phyloP scores from a whole-genome alignment of 2,329 filamentous ascomycete genomes.

The Fusarium sp. region DNA sequence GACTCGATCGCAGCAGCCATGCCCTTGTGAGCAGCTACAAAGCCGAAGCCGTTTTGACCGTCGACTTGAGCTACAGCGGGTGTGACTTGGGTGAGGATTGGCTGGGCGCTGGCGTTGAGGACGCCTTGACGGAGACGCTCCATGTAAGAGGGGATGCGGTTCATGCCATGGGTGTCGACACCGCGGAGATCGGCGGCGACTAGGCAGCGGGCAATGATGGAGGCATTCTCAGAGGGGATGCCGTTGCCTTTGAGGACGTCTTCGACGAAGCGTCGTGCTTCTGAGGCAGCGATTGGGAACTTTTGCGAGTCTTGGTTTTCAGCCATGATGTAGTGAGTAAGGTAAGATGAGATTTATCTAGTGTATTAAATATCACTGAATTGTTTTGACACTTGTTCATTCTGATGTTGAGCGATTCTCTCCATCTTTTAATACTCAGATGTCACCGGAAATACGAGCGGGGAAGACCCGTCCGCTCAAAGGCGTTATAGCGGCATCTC shows the following conservation, averaged over 20 bases:
- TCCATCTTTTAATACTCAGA: constrained; percentile 7
- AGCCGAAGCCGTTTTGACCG: constrained; percentile 78
- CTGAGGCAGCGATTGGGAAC: constrained; percentile 50
- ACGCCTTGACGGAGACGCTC: constrained; percentile 75
- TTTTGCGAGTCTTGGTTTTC: constrained; percentile 26
- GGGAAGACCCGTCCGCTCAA: constrained; percentile 7
- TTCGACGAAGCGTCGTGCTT: constrained; percentile 59
- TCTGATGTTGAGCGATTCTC: no score
- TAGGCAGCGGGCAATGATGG: constrained; percentile 72
- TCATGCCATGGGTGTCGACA: constrained; percentile 81
- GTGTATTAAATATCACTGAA: not conserved
- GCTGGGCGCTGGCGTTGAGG: constrained; percentile 68
- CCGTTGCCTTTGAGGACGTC: constrained; percentile 68
- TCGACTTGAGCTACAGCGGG: constrained; percentile 76
- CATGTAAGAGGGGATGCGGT: constrained; percentile 82
- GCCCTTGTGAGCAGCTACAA: constrained; percentile 71
- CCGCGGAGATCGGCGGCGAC: constrained; percentile 80
- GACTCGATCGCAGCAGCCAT: constrained; percentile 75
- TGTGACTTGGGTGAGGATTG: constrained; percentile 68
- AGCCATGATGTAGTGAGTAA: constrained; percentile 9
- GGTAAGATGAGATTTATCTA: not conserved
- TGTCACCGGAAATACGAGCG: not conserved
- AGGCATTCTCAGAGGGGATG: constrained; percentile 66
- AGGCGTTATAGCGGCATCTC: constrained; percentile 24
- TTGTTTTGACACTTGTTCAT: not conserved